phyloP scores from a whole-genome alignment of 2,329 filamentous ascomycete genomes.

The Xylogone sp. region DNA sequence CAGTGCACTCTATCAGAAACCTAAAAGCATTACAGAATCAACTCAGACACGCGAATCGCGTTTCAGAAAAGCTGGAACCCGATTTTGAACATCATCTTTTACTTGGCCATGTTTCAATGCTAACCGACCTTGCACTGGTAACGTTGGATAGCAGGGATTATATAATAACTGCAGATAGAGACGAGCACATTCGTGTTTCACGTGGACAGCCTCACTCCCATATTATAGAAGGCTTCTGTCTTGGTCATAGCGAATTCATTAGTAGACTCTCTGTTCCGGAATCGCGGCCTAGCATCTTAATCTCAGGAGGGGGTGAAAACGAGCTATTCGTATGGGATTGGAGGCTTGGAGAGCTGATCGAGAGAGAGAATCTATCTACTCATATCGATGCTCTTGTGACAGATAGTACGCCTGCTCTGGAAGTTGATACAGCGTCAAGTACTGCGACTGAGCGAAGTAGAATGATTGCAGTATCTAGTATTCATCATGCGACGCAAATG shows the following conservation, averaged over 20 bases:
- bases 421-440: too few relatives aligned
- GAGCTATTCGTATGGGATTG: conserved; percentile 82
- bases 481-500: conserved; percentile 25
- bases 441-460: too few relatives aligned
- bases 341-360: conserved; percentile 44
- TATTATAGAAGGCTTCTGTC: conserved; percentile 83
- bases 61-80: conserved; percentile 28
- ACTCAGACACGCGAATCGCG: conserved; percentile 37
- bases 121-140: conserved; percentile 68
- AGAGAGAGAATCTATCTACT: conserved; percentile 48
- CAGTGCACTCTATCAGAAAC: conserved; percentile 63
- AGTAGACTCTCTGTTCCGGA: conserved; percentile 67
- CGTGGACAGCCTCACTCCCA: conserved; percentile 78
- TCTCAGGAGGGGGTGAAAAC: conserved; percentile 85
- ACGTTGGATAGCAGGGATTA: conserved; percentile 51
- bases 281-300: conserved; percentile 54
- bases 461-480: conserved; percentile 33
- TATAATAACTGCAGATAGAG: conserved; percentile 64
- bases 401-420: conserved; percentile 9
- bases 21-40: conserved; percentile 57
- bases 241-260: conserved; percentile 85
- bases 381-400: conserved; percentile 40
- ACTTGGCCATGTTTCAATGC: conserved; percentile 91
- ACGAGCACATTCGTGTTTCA: conserved; percentile 86
- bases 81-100: conserved; percentile 73